Percentiles rank a stretch among this genome's conserved stretches.
These are phyloP conservation scores for Aspergillus coremiiformis DNA, from an alignment of 495 filamentous ascomycete species.

Conservation along the genomic window DNA sequence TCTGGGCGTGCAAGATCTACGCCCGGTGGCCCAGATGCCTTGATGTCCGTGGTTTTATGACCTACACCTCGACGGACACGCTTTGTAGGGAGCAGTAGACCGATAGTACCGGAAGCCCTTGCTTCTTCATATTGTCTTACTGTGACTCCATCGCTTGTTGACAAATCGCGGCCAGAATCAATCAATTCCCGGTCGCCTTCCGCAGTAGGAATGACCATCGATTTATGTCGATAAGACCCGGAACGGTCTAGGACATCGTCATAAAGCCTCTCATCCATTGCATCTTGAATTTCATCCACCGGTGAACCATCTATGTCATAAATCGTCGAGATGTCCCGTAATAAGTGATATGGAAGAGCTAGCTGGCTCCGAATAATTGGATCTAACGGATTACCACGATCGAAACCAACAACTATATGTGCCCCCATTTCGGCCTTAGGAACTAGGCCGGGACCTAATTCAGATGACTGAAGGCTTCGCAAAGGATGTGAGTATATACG, in stretches of 20 bases:
- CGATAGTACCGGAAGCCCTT: constrained; percentile 37
- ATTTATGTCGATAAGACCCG: constrained; percentile 77
- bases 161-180: constrained; percentile 70
- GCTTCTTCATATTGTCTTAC: constrained; percentile 64
- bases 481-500: constrained; percentile 89
- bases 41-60: constrained; percentile 39
- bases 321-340: constrained; percentile 80
- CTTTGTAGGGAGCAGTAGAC: constrained; percentile 34
- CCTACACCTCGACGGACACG: constrained; percentile 37
- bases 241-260: constrained; percentile 90
- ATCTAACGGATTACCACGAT: constrained; percentile 88
- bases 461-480: constrained; percentile 46
- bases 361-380: constrained; percentile 86
- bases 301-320: constrained; percentile 81
- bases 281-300: constrained; percentile 73
- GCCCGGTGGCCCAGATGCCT: constrained; percentile 35
- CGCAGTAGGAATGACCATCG: constrained; percentile 56
- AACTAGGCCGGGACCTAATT: constrained; percentile 42
- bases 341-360: constrained; percentile 72
- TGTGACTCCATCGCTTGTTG: constrained; percentile 59
- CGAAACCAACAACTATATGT: constrained; percentile 95
- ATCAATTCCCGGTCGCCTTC: constrained; percentile 83
- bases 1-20: constrained; percentile 54
- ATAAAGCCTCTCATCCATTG: constrained; percentile 79
- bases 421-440: constrained; percentile 93